Base-by-base conservation (phyloP, 768 basidiomycete species). In the Termitomyces sp. region DNA sequence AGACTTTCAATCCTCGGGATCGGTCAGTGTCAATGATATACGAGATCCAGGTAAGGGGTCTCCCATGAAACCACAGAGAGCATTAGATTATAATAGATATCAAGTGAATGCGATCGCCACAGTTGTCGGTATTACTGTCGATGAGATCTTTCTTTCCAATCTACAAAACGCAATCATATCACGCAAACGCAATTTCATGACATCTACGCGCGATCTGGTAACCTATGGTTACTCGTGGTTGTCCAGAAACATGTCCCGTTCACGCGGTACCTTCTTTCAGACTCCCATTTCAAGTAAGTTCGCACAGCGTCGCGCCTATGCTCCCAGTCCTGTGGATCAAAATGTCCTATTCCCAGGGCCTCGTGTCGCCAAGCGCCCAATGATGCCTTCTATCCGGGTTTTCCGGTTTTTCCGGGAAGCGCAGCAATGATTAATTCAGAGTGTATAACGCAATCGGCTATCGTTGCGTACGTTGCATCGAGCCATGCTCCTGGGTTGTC, bases 221-320 rank as follows among this genome's bases (percentile, higher is more conserved):
- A 42, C 18, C 40, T 42, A 42, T 20, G 42, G 28, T 28, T 50
- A 56, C 55, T 55, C 60, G 60, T 55, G 55, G n/a, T 40, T 35
- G 40, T 24, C 46, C 44, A n/a, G 49, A 45, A 59, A 57, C 44
- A 49, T 55, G 36, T 28, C n/a, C 40, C 45, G 35, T 33, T 33
- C 55, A 54, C 33, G 49, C 54, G 40, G 64, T 57, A 22, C 56
- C 63, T 62, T 63, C 59, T 50, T 65, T 68, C 39, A 65, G 44
- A 44, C 54, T 65, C 45, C 68, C 55, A 49, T 59, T 59, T 55
- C 35, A 22, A 56, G 66, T 45, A 57, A 55, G 32, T 62, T 63
- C 62, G 58, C 52, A 54, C 52, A 54, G 35, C 38, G n/a, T 55
- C 24, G 51, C 2, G 24, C 12, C 18, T 16, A 40, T 39, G 13